phyloP scores from a whole-genome alignment of 805 yeast species.

The Gaillardinia entomophila region DNA sequence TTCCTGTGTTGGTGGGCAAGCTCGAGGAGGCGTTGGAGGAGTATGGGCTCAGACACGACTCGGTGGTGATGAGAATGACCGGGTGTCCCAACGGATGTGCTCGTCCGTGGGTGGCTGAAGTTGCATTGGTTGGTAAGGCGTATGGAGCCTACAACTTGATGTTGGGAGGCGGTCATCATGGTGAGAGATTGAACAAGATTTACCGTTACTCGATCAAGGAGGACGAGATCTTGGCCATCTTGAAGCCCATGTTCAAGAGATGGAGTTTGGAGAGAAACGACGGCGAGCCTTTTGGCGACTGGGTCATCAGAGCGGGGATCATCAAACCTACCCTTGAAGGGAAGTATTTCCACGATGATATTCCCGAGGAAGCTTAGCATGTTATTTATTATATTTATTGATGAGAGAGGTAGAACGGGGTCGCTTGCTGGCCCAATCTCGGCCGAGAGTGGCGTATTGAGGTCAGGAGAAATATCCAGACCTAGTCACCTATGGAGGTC shows the following conservation, averaged over 20 bases:
- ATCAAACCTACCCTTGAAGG: conserved; percentile 89
- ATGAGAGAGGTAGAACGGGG: background rate
- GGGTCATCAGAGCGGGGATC: conserved; percentile 78
- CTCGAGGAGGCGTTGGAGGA: conserved; percentile 86
- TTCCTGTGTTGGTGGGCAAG: conserved; percentile 77
- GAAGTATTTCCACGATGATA: conserved; percentile 89
- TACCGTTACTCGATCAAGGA: conserved; percentile 85
- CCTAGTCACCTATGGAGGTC: background rate
- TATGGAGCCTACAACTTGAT: conserved; percentile 86
- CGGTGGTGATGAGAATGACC: conserved; percentile 96
- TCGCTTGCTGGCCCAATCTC: background rate
- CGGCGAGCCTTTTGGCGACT: conserved; percentile 95
- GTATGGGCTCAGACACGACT: conserved; percentile 88
- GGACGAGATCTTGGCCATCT: conserved; percentile 71
- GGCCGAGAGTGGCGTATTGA: background rate
- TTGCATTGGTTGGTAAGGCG: conserved; percentile 94
- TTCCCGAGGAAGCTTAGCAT: conserved; percentile 64
- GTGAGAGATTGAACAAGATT: conserved; percentile 86
- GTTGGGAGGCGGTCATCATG: conserved; percentile 95
- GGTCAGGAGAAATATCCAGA: background rate
- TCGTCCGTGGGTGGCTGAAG: conserved; percentile 96
- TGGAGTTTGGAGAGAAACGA: conserved; percentile 91
- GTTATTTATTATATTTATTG: conserved; percentile 1
- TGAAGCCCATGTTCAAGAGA: conserved; percentile 84
- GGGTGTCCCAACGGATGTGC: conserved; percentile 99